A percentile compares a stretch with the other conserved stretches of the same genome.
These are phyloP conservation scores for Saccharum spontaneum DNA, from an alignment of 176 grass and related monocot species.

Conservation along the genomic window DNA sequence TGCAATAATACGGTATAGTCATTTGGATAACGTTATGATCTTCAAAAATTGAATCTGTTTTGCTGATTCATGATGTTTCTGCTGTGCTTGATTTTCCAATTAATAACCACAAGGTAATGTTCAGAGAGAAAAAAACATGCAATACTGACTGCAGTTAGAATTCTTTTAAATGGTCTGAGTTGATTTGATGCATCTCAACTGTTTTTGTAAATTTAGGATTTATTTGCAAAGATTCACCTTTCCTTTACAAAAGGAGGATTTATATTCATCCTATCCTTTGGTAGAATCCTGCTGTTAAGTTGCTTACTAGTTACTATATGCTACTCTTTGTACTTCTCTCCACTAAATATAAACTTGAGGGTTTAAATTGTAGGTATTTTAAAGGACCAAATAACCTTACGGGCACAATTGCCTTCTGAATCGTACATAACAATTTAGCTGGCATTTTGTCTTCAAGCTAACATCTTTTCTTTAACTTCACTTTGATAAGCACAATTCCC, in stretches of 20 bases:
- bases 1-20: not conserved
- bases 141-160: not conserved
- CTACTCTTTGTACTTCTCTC: not conserved
- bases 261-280: not conserved
- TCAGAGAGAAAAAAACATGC: not conserved
- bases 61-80: not conserved
- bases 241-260: not conserved
- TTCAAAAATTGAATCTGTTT: not conserved
- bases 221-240: not conserved
- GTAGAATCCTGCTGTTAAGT: not conserved
- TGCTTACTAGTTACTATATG: not conserved
- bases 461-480: not conserved
- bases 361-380: not conserved
- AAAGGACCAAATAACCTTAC: not conserved
- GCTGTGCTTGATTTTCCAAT: not conserved
- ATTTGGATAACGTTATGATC: not conserved
- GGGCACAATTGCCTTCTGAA: not conserved
- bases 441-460: constrained; percentile 11
- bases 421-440: not conserved
- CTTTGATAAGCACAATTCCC: not conserved
- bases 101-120: not conserved
- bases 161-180: not conserved
- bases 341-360: not conserved
- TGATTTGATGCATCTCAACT: not conserved
- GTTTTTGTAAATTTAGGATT: not conserved